Base-by-base conservation (phyloP, 2,329 filamentous ascomycete genomes). In the Ophiostoma sp. region DNA sequence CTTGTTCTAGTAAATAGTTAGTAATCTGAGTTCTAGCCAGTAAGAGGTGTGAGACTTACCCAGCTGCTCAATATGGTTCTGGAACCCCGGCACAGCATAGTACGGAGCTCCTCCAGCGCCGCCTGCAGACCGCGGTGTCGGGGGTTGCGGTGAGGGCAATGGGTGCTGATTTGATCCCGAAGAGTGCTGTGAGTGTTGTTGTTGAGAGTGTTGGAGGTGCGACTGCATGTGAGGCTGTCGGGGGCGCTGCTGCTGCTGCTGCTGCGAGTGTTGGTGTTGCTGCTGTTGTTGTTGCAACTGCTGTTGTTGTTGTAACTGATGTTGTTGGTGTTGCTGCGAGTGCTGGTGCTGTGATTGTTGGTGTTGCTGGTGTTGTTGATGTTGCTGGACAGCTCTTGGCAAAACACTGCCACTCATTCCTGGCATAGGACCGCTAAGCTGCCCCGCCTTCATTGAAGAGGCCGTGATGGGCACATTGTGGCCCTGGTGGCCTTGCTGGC, bases 31-130 rank as follows among this genome's bases (percentile, higher is more conserved):
- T 20, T 39, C 10, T 10, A 27, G 3, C 4, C 5, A 27, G 20
- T 13, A 41, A 5, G 10, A 41, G 11, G 8, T 10, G 57, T 13
- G 23, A 39, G 85, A 84, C 93, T 91, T 93, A 91, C 94, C 94
- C 80, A 98, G 88, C 84, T 97, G 93, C 80, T 96, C 92, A 80
- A 96, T 94, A 79, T 97, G 94, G 79, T 91, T 95, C 78, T 96
- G 93, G 81, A 96, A 97, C 1, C 83, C 82, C 23, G 92, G 90
- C 71, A 92, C 90, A 67, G 91, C 89, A 78, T 96, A 97, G 80
- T 90, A 96, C 69, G 84, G 78, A 67, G 79, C 65, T 81, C 77
- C 74, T 79, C 79, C 72, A 80, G 41, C 76, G 15, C 70, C 67
- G 74, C 80, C 77, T 64, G 77, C 78, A 13, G 73, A 76, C 77